Base-by-base conservation (phyloP, 208 protist genomes). In the Porcisia deanei region DNA sequence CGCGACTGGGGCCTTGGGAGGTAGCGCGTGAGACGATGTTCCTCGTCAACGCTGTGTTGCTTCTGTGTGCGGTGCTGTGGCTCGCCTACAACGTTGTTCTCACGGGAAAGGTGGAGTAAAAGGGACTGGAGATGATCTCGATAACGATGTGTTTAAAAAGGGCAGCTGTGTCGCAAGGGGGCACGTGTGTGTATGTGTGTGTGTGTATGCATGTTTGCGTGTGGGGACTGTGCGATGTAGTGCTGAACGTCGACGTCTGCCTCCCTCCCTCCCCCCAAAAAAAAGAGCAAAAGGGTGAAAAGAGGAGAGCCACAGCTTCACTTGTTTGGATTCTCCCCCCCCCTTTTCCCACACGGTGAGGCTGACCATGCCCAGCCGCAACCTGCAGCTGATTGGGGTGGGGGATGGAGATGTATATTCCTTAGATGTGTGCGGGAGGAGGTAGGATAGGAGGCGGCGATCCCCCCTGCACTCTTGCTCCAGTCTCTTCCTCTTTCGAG, bases 51-150 rank as follows among this genome's bases (percentile, higher is more conserved):
- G 81, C 83, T 20, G 14, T 86, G 0, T 73, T 76, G 0, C 37
- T 82, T 1, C 41, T 88, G 25, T 71, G 71, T 52, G 77, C 66
- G 22, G 84, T 86, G 68, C 39, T 86, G n/a, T 88, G 77, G 79
- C n/a, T 86, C 1, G 64, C 70, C 45, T 84, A 81, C 71, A 80
- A 83, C 71, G 71, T 78, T 30, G 66, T 61, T 30, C 25, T 80
- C 6, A 80, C 65, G 20, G 74, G 76, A 18, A 77, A 73, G 59
- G 76, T 81, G 55, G 49, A 74, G 71, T 77, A 73, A 39, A 73
- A 16, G 5, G 3, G 30, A 30, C 30, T 30, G 30, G 30, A 30
- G 30, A 30, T 30, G 30, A 30, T 30, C 30, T 30, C 30, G 30
- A 30, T 30, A 30, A 30, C 30, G 30, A 30, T 30, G 30, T 30